Percentiles rank a stretch among this genome's conserved stretches.
Conservation (phyloP, 2,329 filamentous ascomycete genomes). For the Stromatinia cepivora region DNA sequence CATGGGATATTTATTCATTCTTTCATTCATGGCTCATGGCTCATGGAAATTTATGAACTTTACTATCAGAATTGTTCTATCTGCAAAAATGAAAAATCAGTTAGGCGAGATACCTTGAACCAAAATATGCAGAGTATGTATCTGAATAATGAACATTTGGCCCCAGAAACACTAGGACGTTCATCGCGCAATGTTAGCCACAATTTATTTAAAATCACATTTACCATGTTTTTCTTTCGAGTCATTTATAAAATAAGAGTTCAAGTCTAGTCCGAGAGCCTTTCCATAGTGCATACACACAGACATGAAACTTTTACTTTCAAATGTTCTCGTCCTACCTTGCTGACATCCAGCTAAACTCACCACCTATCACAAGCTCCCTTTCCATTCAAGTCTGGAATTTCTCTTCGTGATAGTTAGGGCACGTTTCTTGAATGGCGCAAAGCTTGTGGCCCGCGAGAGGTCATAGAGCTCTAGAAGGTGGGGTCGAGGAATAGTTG, state of each 20-base stretch:
- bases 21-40: background rate
- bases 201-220: background rate
- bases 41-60: slow-evolving; percentile 3
- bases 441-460: background rate
- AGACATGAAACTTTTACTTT: background rate
- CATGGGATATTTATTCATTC: slow-evolving; percentile 21
- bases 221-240: background rate
- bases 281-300: slow-evolving; percentile 7
- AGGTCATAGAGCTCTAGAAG: background rate
- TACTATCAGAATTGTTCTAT: background rate
- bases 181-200: background rate
- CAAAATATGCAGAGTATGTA: background rate
- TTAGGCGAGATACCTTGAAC: slow-evolving; percentile 7
- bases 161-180: background rate
- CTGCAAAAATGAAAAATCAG: slow-evolving; percentile 9
- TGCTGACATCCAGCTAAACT: background rate
- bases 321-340: background rate
- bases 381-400: background rate
- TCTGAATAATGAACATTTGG: background rate
- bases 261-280: slow-evolving; percentile 3
- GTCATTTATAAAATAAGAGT: background rate
- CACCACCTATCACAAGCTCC: background rate
- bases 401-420: background rate
- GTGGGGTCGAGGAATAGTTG: background rate
- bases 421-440: background rate